A percentile compares a stretch with the other conserved stretches of the same genome.
phyloP scores from a whole-genome alignment of 768 basidiomycete genomes.

The Kwoniella dendrophila region DNA sequence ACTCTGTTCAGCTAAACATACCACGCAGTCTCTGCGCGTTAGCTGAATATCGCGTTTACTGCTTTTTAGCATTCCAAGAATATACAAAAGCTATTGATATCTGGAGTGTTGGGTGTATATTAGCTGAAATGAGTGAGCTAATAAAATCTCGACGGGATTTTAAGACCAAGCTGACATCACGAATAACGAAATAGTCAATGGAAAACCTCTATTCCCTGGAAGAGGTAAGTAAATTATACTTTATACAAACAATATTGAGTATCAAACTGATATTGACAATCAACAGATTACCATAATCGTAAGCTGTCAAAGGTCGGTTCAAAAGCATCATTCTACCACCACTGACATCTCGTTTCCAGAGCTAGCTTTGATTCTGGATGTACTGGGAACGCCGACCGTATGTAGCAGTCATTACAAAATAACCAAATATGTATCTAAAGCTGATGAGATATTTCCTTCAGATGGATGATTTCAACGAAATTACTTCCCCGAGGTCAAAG shows the following conservation, averaged over 20 bases:
- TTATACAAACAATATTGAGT: background rate
- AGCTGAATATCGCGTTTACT: background rate
- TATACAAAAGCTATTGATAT: conserved; percentile 62
- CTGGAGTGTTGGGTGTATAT: conserved; percentile 56
- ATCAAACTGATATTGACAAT: background rate
- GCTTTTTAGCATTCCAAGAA: conserved; percentile 56
- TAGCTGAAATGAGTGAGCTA: conserved; percentile 46
- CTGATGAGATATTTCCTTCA: conserved; percentile 52
- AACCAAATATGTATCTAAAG: background rate
- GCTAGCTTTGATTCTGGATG: conserved; percentile 85
- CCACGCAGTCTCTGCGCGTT: background rate
- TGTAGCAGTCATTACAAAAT: background rate
- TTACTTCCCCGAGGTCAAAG: conserved; percentile 70
- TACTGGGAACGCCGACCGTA: conserved; percentile 67
- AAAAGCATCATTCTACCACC: conserved; percentile 79
- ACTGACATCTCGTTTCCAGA: conserved; percentile 56
- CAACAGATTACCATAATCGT: conserved; percentile 70
- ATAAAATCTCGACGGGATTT: conserved; percentile 59
- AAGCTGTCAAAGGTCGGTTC: conserved; percentile 64
- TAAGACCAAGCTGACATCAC: conserved; percentile 61
- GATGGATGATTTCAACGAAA: conserved; percentile 93
- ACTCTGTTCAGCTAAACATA: background rate
- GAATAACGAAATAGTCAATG: conserved; percentile 68
- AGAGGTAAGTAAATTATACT: conserved; percentile 63
- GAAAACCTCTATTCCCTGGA: conserved; percentile 94